A percentile compares a stretch with the other conserved stretches of the same genome.
Conservation (phyloP, 805 yeast genomes). For the Yamadazyma kitorensis region DNA sequence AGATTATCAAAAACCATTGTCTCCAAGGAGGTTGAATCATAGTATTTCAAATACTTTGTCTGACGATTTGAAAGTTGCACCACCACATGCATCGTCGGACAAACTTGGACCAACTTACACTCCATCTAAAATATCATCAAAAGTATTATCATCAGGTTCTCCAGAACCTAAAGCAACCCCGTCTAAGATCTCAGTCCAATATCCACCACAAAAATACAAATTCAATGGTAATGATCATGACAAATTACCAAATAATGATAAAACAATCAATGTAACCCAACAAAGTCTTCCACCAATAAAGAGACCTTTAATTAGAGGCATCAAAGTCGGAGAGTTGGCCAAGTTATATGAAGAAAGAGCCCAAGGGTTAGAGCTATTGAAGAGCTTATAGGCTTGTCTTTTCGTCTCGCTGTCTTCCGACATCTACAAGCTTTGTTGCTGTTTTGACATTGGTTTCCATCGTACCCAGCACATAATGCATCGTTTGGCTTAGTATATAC, state of each 20-base stretch:
- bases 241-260: not conserved
- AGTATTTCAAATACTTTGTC: too few relatives aligned
- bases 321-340: slow-evolving; percentile 62
- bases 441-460: too few relatives aligned
- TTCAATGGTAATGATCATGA: slow-evolving; percentile 11
- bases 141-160: not conserved
- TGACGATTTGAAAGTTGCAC: too few relatives aligned
- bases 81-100: too few relatives aligned
- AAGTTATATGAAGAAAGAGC: slow-evolving; percentile 60
- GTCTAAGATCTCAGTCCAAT: slow-evolving; percentile 26
- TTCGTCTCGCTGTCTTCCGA: too few relatives aligned
- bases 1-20: not conserved
- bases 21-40: slow-evolving; percentile 1
- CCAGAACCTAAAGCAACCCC: not conserved
- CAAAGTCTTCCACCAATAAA: slow-evolving; percentile 11
- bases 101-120: too few relatives aligned
- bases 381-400: slow-evolving; percentile 16
- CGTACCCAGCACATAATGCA: too few relatives aligned
- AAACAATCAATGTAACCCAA: slow-evolving; percentile 3
- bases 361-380: slow-evolving; percentile 36
- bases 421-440: too few relatives aligned
- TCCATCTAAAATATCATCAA: too few relatives aligned
- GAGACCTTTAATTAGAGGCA: slow-evolving; percentile 48
- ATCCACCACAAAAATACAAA: slow-evolving; percentile 38
- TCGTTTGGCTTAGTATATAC: too few relatives aligned